A percentile compares a stretch with the other conserved stretches of the same genome.
Evolutionary conservation across 257 asterid species (phyloP).

Genomic region (Asclepias syriaca): DNA sequence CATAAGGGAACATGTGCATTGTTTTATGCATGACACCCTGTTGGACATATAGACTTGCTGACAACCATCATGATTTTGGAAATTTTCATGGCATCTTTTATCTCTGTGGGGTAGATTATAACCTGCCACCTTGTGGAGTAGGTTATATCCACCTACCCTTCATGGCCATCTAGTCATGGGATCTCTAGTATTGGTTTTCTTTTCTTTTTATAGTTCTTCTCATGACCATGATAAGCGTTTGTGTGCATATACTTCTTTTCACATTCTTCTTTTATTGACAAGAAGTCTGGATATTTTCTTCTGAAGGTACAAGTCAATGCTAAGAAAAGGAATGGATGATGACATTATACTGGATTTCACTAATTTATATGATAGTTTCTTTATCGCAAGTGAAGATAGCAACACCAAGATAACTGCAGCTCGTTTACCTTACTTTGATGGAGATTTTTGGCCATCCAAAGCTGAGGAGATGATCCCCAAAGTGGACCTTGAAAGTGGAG

Average conservation of each 20-base stretch:
- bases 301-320: constrained; percentile 63
- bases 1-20: not conserved
- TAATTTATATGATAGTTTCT: constrained; percentile 53
- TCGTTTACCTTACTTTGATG: constrained; percentile 70
- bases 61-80: not conserved
- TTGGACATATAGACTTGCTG: not conserved
- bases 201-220: not conserved
- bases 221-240: constrained; percentile 6
- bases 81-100: not conserved
- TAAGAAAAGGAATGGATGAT: constrained; percentile 50
- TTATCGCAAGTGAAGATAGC: constrained; percentile 39
- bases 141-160: not conserved
- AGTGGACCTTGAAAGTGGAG: constrained; percentile 33
- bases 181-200: not conserved
- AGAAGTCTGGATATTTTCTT: not conserved
- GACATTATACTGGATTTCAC: constrained; percentile 50
- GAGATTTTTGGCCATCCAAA: constrained; percentile 62
- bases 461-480: constrained; percentile 39
- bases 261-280: not conserved
- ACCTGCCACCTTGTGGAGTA: not conserved
- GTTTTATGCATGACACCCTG: not conserved
- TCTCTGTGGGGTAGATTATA: not conserved
- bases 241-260: not conserved
- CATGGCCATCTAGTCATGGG: not conserved
- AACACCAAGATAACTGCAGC: constrained; percentile 57